Conservation (phyloP, 176 grass and related monocot species). For the Lolium rigidum region DNA sequence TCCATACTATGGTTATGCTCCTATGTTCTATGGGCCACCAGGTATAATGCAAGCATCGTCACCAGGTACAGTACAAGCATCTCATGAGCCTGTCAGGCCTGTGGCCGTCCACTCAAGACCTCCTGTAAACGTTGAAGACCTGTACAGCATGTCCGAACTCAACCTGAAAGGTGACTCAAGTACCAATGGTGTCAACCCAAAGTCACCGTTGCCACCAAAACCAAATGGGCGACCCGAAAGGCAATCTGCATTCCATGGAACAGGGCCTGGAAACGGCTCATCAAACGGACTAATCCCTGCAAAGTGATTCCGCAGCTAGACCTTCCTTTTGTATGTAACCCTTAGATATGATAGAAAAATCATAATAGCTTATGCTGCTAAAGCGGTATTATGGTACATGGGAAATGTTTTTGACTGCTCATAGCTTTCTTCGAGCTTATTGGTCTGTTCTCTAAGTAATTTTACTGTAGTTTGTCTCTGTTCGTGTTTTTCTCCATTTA, state of each 20-base stretch:
- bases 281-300: constrained; percentile 45
- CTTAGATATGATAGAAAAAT: constrained; percentile 46
- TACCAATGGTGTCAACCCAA: constrained; percentile 7
- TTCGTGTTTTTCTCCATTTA: neutral
- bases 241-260: constrained; percentile 74
- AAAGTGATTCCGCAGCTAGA: constrained; percentile 28
- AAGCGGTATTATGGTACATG: constrained; percentile 28
- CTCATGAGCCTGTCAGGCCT: constrained; percentile 59
- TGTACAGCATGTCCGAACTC: constrained; percentile 59
- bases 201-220: constrained; percentile 38
- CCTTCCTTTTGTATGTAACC: constrained; percentile 41
- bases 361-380: constrained; percentile 38
- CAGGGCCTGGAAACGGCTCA: constrained; percentile 31
- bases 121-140: constrained; percentile 51
- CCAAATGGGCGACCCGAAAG: constrained; percentile 46
- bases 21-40: constrained; percentile 41
- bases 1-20: constrained; percentile 47
- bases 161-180: constrained; percentile 49
- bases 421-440: constrained; percentile 24
- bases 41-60: neutral
- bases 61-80: constrained; percentile 37
- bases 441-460: constrained; percentile 20
- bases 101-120: constrained; percentile 53
- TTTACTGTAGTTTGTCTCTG: constrained; percentile 33
- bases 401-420: constrained; percentile 32